phyloP scores from a whole-genome alignment of 1,284 basidiomycete genomes.

The Cerioporus squamosus region DNA sequence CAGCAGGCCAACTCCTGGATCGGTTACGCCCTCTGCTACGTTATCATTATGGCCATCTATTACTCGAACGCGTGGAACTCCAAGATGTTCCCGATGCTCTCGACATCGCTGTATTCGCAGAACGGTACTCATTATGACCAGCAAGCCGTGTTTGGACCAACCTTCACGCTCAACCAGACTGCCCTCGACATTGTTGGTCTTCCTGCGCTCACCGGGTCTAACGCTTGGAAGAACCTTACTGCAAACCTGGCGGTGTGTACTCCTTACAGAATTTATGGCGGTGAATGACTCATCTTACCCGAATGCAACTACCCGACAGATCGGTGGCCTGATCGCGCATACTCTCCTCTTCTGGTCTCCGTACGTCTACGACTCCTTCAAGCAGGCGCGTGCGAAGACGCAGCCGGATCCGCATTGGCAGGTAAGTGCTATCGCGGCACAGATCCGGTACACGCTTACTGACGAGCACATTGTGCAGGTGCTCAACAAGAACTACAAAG shows the following conservation, averaged over 20 bases:
- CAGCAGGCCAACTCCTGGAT: slow-evolving; percentile 66
- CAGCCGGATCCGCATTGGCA: slow-evolving; percentile 65
- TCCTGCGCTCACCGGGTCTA: slow-evolving; percentile 50
- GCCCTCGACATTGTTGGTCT: slow-evolving; percentile 58
- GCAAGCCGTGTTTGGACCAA: slow-evolving; percentile 53
- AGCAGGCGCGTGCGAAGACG: slow-evolving; percentile 45
- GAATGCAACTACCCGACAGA: slow-evolving; percentile 45
- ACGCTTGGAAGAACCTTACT: slow-evolving; percentile 59
- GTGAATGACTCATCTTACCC: background rate
- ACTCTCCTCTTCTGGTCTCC: slow-evolving; percentile 63
- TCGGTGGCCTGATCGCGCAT: slow-evolving; percentile 68
- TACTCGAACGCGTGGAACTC: slow-evolving; percentile 66
- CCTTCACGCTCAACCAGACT: slow-evolving; percentile 57
- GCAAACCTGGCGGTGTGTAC: slow-evolving; percentile 52
- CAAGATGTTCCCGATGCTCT: slow-evolving; percentile 62
- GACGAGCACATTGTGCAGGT: slow-evolving; percentile 37
- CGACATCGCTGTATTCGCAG: slow-evolving; percentile 60
- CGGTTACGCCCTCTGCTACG: slow-evolving; percentile 57
- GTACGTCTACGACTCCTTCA: slow-evolving; percentile 54
- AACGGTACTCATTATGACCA: slow-evolving; percentile 64
- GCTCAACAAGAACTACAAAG: slow-evolving; percentile 44
- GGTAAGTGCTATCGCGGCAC: slow-evolving; percentile 29
- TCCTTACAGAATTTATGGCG: background rate
- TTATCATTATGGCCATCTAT: slow-evolving; percentile 58
- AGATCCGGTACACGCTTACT: too few relatives aligned